These are phyloP conservation scores for Boletus tomentosulus DNA, from an alignment of 768 basidiomycete genomes.

Conservation along the genomic window DNA sequence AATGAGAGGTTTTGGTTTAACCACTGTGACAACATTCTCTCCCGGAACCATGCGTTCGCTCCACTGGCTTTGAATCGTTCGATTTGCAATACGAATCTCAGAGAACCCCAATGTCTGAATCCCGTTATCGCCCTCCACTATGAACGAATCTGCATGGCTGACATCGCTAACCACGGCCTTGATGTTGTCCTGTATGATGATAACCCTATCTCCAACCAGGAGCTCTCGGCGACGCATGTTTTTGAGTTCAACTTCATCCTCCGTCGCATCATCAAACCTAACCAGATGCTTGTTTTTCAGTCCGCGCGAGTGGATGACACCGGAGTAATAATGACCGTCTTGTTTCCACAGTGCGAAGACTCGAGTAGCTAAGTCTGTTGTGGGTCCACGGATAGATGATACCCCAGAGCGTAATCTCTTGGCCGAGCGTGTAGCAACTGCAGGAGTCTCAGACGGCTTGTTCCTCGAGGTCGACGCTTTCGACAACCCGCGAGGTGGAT, in stretches of 20 bases:
- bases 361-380: constrained; percentile 39
- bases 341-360: constrained; percentile 70
- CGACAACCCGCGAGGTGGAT: constrained; percentile 19
- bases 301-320: constrained; percentile 42
- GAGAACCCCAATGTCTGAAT: constrained; percentile 29
- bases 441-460: constrained; percentile 25
- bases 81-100: constrained; percentile 48
- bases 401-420: constrained; percentile 40
- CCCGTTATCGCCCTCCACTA: constrained; percentile 39
- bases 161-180: constrained; percentile 32
- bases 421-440: constrained; percentile 31
- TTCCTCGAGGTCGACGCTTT: constrained; percentile 26
- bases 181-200: constrained; percentile 30
- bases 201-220: constrained; percentile 53
- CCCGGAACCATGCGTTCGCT: constrained; percentile 43
- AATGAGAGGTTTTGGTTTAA: constrained; percentile 34
- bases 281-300: constrained; percentile 40
- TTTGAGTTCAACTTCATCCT: constrained; percentile 43
- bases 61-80: constrained; percentile 51
- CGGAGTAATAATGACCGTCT: constrained; percentile 59
- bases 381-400: constrained; percentile 19
- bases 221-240: constrained; percentile 53
- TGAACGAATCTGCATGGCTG: constrained; percentile 31
- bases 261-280: constrained; percentile 63
- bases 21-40: constrained; percentile 40